Base-by-base conservation (phyloP, 768 basidiomycete genomes). In the Butyriboletus loyo region DNA sequence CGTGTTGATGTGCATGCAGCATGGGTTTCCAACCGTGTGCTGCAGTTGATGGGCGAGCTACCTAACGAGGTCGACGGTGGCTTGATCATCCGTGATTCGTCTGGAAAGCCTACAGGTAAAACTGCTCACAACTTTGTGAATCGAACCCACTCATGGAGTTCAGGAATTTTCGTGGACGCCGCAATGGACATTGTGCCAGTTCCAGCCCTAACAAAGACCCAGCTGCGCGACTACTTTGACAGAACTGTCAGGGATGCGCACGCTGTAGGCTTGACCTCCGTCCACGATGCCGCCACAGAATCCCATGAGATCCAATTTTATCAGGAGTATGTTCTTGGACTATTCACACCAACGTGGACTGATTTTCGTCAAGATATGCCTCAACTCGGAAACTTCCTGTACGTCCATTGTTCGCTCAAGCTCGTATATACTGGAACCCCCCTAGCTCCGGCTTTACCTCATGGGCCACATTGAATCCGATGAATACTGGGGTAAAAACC, bases 1-100 rank as follows among this genome's bases (percentile, higher is more conserved):
- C 80, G 95, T 17, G 80, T 95, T 3, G 95, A 98, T 64, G 84
- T 75, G 0, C 95, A 98, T 63, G 92, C 91, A 0, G 71, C 78
- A 19, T 98, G 94, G 95, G 86, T 95, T 22, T 94, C 92, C 6
- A 75, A 78, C 13, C 77, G 79, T 3, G 83, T 92, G 1, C 73
- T 98, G 2, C 78, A 83, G 30, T 61, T 83, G 5, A 79, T 93
- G 66, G 76, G 75, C 0, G 62, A 78, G 1, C 72, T 94, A 1
- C 90, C 92, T 0, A 61, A 72, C 1, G 61, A 75, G 5, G 79
- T 94, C 0, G 79, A 83, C 4, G 93, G 93, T 7, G 93, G 93
- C 0, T 64, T 71, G n/a, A 87, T 96, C 45, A 66, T 89, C 7
- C 80, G 88, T 1, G 84, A 87, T 59, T 46, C 54, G 0, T 52